Conservation (phyloP, 2,329 filamentous ascomycete species). For the Hymenoscyphus albidus region DNA sequence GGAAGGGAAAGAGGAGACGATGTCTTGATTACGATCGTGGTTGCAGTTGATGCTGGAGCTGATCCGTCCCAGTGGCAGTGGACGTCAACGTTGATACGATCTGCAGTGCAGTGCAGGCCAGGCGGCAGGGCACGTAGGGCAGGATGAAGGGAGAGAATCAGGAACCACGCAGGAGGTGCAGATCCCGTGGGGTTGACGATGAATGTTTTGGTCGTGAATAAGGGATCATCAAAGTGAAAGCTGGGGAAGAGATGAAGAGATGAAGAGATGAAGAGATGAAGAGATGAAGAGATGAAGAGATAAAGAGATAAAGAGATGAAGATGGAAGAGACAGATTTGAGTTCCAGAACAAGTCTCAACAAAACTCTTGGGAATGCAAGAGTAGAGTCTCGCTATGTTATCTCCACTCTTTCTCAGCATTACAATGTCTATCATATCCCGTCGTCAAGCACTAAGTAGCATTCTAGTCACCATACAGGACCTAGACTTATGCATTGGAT, state of each 20-base stretch:
- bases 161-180: constrained; percentile 1
- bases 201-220: neutral
- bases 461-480: no score
- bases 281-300: neutral
- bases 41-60: neutral
- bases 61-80: neutral
- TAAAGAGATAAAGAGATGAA: neutral
- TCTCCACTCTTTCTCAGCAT: neutral
- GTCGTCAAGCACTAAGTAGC: neutral
- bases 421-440: neutral
- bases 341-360: neutral
- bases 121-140: neutral
- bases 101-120: neutral
- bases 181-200: neutral
- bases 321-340: neutral
- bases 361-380: neutral
- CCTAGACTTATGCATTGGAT: neutral
- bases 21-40: neutral
- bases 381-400: neutral
- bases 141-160: neutral
- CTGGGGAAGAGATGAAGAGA: no score
- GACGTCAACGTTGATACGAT: neutral
- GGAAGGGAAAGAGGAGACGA: neutral
- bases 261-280: neutral
- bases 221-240: no score